Base-by-base conservation (phyloP, 345 rosid species). In the Psidium friedrichsthalianum region DNA sequence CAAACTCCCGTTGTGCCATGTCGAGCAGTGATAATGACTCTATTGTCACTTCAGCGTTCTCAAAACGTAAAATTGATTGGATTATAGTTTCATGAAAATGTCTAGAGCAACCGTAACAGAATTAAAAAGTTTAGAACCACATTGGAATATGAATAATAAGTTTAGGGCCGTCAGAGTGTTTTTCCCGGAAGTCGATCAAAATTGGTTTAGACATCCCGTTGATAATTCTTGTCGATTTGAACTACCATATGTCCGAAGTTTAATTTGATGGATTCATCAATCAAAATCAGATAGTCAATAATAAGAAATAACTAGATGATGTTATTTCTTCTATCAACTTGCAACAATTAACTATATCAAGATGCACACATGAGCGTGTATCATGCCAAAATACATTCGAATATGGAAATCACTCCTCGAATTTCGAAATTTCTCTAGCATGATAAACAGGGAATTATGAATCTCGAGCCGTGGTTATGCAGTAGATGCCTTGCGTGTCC, bases 231-330 rank as follows among this genome's bases (percentile, higher is more conserved):
- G 32, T 25, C 0, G 0, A 25, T 58, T 58, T 25, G 32, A 58
- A 58, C 32, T 2, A 2, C 4, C 5, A 2, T n/a, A 13, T 0
- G 5, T 59, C 0, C 8, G 0, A 59, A 36, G n/a, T 57, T n/a
- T 15, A n/a, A 3, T n/a, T 6, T n/a, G 69, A 59, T 59, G 2
- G 4, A 59, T 27, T n/a, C 69, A n/a, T 59, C 9, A 13, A n/a
- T n/a, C 9, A 13, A n/a, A n/a, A n/a, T n/a, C n/a, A n/a, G 13
- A 59, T 12, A 59, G 69, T 59, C 20, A 13, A 12, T 13, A 59
- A 27, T 3, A 16, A n/a, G 3, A 6, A 2, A n/a, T n/a, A n/a
- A 59, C 27, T n/a, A 59, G 2, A 59, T n/a, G 2, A 27, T n/a
- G 69, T 13, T 27, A 59, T 59, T 59, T n/a, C 9, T 59, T n/a